Percentiles rank a stretch among this genome's conserved stretches.
These are phyloP conservation scores for Dryas octopetala DNA, from an alignment of 306 rosid genomes.

Conservation along the genomic window DNA sequence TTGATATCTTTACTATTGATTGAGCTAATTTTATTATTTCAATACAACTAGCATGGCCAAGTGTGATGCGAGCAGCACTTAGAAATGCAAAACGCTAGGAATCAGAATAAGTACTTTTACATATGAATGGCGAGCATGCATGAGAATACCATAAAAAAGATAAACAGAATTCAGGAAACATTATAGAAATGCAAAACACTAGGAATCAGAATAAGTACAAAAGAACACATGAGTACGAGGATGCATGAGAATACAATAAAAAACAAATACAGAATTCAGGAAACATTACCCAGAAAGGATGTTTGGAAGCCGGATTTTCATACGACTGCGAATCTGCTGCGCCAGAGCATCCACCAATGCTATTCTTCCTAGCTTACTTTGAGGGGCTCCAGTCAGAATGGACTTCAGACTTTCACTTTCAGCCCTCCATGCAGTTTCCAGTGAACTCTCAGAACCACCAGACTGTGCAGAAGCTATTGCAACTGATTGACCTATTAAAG, in stretches of 20 bases:
- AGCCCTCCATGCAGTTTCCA: conserved; percentile 99
- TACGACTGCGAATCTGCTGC: conserved; percentile 84
- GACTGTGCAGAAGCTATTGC: conserved; percentile 91
- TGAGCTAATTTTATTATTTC: not conserved
- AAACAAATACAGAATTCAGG: conserved; percentile 10
- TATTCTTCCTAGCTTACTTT: conserved; percentile 86
- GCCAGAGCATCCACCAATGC: conserved; percentile 92
- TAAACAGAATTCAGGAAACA: no score
- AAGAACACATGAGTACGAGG: not conserved
- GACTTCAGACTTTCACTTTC: conserved; percentile 96
- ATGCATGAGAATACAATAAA: not conserved
- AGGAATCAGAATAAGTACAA: not conserved
- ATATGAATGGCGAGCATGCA: no score
- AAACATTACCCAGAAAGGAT: conserved; percentile 81
- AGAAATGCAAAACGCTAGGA: not conserved
- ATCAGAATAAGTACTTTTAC: no score
- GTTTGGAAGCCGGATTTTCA: conserved; percentile 91
- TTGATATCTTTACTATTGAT: not conserved
- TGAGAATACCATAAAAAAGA: no score
- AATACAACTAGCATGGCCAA: not conserved
- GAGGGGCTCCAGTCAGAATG: conserved; percentile 91
- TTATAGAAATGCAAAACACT: not conserved
- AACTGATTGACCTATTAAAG: conserved; percentile 92
- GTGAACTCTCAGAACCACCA: conserved; percentile 87
- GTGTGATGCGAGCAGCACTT: not conserved